Percentiles rank a stretch among this genome's conserved stretches.
phyloP scores from a whole-genome alignment of 2,329 filamentous ascomycete species.

The Colletotrichum lupini region DNA sequence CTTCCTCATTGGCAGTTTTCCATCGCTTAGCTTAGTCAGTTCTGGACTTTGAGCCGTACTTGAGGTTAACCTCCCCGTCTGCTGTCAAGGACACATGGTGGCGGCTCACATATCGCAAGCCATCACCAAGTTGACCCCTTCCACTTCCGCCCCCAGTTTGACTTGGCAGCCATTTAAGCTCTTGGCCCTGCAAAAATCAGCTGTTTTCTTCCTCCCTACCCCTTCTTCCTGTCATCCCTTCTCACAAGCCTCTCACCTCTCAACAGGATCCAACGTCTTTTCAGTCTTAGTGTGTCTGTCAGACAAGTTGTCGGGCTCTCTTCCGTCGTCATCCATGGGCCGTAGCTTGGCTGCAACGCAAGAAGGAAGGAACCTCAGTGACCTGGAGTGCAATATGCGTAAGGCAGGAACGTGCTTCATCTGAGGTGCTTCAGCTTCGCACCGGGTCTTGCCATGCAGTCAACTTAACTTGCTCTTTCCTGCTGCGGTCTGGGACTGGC shows the following conservation, averaged over 20 bases:
- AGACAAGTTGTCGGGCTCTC: not conserved
- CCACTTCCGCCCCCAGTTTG: conserved; percentile 13
- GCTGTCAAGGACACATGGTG: not conserved
- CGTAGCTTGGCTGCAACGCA: not conserved
- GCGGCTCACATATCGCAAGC: not conserved
- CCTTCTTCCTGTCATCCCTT: conserved; percentile 16
- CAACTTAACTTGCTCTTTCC: not conserved
- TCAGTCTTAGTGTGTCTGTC: not conserved
- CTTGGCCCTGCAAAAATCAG: conserved; percentile 36
- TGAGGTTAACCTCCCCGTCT: not conserved
- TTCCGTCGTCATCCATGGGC: not conserved
- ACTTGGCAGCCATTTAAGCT: conserved; percentile 31
- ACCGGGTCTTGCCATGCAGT: not conserved
- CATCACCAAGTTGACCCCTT: not conserved
- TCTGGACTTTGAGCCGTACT: not conserved
- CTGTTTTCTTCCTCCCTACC: conserved; percentile 16
- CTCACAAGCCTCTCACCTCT: not conserved
- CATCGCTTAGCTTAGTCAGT: conserved; percentile 1
- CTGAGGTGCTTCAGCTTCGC: not conserved
- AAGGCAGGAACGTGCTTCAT: conserved; percentile 1
- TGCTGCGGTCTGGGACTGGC: conserved; percentile 13
- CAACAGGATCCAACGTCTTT: conserved; percentile 3
- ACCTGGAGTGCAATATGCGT: not conserved
- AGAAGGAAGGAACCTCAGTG: too few relatives aligned
- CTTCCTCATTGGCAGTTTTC: not conserved